Percentiles rank a stretch among this genome's conserved stretches.
Conservation (phyloP, 225 moss, liverwort and hornwort genomes). For the Lunularia cruciata region DNA sequence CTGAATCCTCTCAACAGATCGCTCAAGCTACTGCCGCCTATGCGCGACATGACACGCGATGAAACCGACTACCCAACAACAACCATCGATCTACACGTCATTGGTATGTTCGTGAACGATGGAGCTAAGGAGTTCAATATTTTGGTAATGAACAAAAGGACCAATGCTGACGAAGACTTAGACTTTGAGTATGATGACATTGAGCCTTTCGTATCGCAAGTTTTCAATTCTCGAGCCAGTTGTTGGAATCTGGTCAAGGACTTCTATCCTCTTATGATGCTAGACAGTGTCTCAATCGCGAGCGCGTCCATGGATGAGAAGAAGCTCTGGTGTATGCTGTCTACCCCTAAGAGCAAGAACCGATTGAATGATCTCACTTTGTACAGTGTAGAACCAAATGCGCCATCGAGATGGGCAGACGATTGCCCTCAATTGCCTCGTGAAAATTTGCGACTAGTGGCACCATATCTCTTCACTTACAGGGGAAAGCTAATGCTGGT, state of each 20-base stretch:
- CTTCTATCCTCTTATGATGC: constrained; percentile 20
- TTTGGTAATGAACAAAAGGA: constrained; percentile 33
- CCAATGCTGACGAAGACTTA: constrained; percentile 18
- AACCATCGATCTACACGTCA: constrained; percentile 30
- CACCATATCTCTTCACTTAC: constrained; percentile 31
- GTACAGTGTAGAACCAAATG: not conserved
- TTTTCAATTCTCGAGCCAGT: constrained; percentile 34
- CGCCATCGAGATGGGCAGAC: constrained; percentile 18
- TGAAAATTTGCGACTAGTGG: constrained; percentile 13
- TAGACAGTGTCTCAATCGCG: constrained; percentile 23
- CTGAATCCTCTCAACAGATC: constrained; percentile 39
- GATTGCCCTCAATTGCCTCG: constrained; percentile 26
- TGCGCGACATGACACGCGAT: constrained; percentile 40
- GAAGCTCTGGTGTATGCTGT: constrained; percentile 27
- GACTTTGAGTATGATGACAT: constrained; percentile 9
- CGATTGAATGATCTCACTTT: constrained; percentile 8
- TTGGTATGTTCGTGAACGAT: constrained; percentile 34
- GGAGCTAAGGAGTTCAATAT: constrained; percentile 22
- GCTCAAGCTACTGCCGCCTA: constrained; percentile 31
- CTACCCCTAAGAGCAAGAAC: not conserved
- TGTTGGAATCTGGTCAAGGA: constrained; percentile 22
- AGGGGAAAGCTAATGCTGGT: constrained; percentile 30
- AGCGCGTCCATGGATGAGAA: constrained; percentile 24
- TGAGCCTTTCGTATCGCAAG: constrained; percentile 30
- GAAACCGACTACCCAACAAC: constrained; percentile 18